Conservation (phyloP, 495 filamentous ascomycete species). For the Lophium mytilinum region DNA sequence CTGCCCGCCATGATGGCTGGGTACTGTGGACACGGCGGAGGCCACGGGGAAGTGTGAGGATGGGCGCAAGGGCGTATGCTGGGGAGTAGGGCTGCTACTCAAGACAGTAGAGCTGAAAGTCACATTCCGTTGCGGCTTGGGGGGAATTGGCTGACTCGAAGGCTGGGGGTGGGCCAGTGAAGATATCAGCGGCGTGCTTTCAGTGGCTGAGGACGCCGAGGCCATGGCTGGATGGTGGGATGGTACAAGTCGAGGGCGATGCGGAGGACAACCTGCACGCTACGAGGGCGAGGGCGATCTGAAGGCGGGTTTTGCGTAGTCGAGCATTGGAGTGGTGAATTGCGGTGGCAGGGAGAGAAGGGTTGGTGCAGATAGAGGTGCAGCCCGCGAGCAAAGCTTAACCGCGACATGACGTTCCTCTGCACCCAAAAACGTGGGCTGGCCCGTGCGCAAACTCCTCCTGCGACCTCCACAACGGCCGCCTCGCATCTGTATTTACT, state of each 20-base stretch:
- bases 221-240: background rate
- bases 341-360: no score
- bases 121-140: slow-evolving; percentile 45
- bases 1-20: slow-evolving; percentile 38
- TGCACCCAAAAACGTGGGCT: no score
- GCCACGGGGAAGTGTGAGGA: slow-evolving; percentile 27
- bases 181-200: slow-evolving; percentile 27
- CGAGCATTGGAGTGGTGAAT: no score
- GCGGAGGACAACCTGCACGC: no score
- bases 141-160: slow-evolving; percentile 12
- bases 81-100: slow-evolving; percentile 35
- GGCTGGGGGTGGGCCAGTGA: slow-evolving; percentile 12
- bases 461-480: no score
- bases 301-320: no score
- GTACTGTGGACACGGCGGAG: background rate
- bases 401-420: no score
- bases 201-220: slow-evolving; percentile 20
- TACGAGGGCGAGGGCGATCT: no score
- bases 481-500: no score
- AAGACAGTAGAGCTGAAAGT: slow-evolving; percentile 65
- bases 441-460: no score
- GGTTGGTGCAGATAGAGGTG: no score
- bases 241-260: background rate
- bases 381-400: no score
- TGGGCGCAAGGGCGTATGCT: slow-evolving; percentile 37